Evolutionary conservation across 495 filamentous ascomycete genomes (phyloP), one percentile per base, ranked within the genome.

Genomic region (Aspergillus biplanus): DNA sequence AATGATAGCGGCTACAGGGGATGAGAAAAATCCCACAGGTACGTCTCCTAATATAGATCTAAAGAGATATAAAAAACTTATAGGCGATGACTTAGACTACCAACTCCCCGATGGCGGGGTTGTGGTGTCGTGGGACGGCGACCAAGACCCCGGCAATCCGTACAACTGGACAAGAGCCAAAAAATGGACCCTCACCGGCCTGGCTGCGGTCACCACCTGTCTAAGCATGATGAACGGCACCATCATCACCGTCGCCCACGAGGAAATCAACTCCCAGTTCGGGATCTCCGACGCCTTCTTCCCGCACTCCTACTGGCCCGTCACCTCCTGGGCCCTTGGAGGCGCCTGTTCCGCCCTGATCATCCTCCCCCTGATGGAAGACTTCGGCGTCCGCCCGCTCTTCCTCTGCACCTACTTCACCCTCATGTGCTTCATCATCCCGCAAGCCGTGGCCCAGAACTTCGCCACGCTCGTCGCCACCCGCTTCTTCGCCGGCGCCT

Each of bases 101-200:
- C 5, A 50, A 27, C 7, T 18, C 6, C 16, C 47, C 11, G 47
- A 31, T 27, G 55, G 47, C 16, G 16, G n/a, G 37, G 32, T 46
- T 8, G 12, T 58, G 7, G 55, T 58, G 7, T 48, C 52, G 12
- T 52, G 53, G 53, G 46, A 63, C 12, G 53, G 46, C 3, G 16
- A 31, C 18, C 7, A 57, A 3, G 85, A 89, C 68, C 77, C 78
- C 2, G 75, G 71, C 15, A 87, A 88, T 63, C 87, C 87, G 7
- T 81, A 79, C 74, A 88, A 89, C 73, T 89, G 87, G 87, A 74
- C 87, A 9, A 56, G 71, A 15, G 66, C 73, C 42, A 80, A 80
- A 63, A 78, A 78, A 69, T 78, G 75, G 75, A 65, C 64, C 7
- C 50, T 75, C 4, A 78, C 72, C 1, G 27, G 52, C 4, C 46